Evolutionary conservation across 2,329 filamentous ascomycete species (phyloP), one percentile per base, ranked within the genome.

Genomic region (Aspergillus quadricinctus): DNA sequence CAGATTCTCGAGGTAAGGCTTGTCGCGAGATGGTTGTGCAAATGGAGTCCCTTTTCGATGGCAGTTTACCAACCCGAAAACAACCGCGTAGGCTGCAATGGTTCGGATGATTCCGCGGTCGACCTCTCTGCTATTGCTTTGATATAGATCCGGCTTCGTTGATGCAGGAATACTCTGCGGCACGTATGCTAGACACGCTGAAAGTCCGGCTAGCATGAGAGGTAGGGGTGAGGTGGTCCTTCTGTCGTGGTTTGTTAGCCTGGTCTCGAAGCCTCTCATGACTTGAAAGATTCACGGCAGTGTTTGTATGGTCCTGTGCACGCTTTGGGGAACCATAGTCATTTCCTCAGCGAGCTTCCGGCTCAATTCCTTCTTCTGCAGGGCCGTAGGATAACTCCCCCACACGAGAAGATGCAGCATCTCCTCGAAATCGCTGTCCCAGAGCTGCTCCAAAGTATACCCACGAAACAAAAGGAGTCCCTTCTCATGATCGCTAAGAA

Each of bases 1-100:
- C 56, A 84, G 76, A 64, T 85, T 85, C 55, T 80, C 81, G 0
- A 80, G 78, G 70, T 81, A 83, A 0, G 75, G 77, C n/a, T 78
- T 70, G 2, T 78, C 75, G 29, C 74, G 69, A 0, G 61, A 62
- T 0, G 67, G 61, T 3, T 57, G 48, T 3, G 52, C 53, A 48
- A 65, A 70, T 2, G 48, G 3, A 10, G 63, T 59, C 0, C 57
- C 60, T 8, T 56, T 50, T n/a, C 67, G 63, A 49, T 73, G 69
- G 27, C 64, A 67, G n/a, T 57, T 57, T 3, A 65, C 63, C 0
- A 66, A 21, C 1, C 65, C 65, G 9, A 72, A 63, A 1, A 69
- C 53, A 9, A 66, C 64, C 2, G 64, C 67, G 21, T 69, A 67
- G 7, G 57, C 57, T 0, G 69, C 65, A 2, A 70, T 55, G 0